Conservation (phyloP, 2,329 filamentous ascomycete genomes). For the Penicillium sp. region DNA sequence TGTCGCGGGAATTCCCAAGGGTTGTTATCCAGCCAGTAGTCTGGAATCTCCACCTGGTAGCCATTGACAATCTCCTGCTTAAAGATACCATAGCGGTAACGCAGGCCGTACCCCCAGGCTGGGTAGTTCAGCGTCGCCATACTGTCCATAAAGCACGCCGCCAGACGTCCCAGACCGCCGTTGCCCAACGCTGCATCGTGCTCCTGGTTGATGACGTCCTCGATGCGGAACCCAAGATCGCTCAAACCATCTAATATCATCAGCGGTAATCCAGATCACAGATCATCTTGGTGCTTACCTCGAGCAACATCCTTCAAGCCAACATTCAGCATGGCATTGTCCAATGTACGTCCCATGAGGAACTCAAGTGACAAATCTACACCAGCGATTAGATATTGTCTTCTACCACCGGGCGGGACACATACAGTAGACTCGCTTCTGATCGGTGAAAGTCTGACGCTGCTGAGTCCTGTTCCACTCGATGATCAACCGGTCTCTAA, state of each 20-base stretch:
- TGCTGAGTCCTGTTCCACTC: constrained; percentile 99
- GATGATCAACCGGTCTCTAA: constrained; percentile 83
- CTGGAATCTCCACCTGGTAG: constrained; percentile 94
- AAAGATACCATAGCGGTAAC: constrained; percentile 96
- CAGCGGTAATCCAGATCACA: constrained; percentile 17
- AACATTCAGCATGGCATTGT: constrained; percentile 98
- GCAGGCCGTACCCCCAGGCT: constrained; percentile 91
- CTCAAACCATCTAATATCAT: constrained; percentile 59
- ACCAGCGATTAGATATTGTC: not conserved
- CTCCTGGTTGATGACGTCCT: constrained; percentile 89
- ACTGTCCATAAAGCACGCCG: constrained; percentile 94
- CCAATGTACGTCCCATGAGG: constrained; percentile 87
- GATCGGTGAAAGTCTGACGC: constrained; percentile 78
- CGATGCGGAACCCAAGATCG: constrained; percentile 91
- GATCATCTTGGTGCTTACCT: constrained; percentile 45
- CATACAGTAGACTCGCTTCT: constrained; percentile 84
- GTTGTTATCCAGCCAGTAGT: constrained; percentile 99
- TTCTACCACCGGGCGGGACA: not conserved
- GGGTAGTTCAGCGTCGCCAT: constrained; percentile 89
- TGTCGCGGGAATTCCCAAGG: constrained; percentile 97
- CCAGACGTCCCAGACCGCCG: constrained; percentile 84
- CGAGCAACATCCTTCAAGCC: constrained; percentile 76
- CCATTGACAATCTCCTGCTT: constrained; percentile 98
- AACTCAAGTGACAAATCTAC: constrained; percentile 87
- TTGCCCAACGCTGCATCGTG: constrained; percentile 95